Base-by-base conservation (phyloP, 2,329 filamentous ascomycete species). In the Penicillium glabrum region DNA sequence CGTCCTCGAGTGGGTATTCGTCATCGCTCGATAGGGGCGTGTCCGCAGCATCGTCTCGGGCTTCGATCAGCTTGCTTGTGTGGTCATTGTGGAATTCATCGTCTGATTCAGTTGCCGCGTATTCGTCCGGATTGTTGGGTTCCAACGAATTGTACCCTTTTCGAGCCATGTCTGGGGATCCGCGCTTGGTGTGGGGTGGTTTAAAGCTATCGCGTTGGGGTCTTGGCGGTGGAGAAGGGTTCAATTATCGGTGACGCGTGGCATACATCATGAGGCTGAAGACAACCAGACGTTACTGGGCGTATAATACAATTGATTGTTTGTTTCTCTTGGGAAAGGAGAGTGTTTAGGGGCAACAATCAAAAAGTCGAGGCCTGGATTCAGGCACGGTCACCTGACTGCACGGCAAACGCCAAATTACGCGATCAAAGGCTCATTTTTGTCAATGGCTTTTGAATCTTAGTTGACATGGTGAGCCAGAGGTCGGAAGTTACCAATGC, bases 61-160 rank as follows among this genome's bases (percentile, higher is more conserved):
- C 13, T 33, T 23, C 23, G 3, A 13, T 1, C 4, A n/a, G 23
- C 4, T 24, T 51, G 14, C 10, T 37, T 2, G 26, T 14, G 49
- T 44, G 37, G 1, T n/a, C 16, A 11, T n/a, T 9, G 16, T 31
- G 14, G 24, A 46, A 11, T 16, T 56, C 19, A n/a, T 50, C 47
- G 19, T 41, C 23, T 13, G 47, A 27, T 19, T 26, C 23, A 2
- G 39, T 39, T n/a, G 46, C 14, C 5, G 10, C 23, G 10, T 47
- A 29, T 0, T 58, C 55, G 14, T 58, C 53, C 3, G 55, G 44
- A 16, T 29, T 10, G 16, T 53, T 37, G 45, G 52, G 29, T 19
- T 58, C 48, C 16, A 62, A 13, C 2, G 60, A 49, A 29, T 59
- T 41, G 51, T 62, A 62, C 26, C 53, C 51, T 41, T 47, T 43